Conservation (phyloP, 2,329 filamentous ascomycete genomes). For the Sporothrix phasma region DNA sequence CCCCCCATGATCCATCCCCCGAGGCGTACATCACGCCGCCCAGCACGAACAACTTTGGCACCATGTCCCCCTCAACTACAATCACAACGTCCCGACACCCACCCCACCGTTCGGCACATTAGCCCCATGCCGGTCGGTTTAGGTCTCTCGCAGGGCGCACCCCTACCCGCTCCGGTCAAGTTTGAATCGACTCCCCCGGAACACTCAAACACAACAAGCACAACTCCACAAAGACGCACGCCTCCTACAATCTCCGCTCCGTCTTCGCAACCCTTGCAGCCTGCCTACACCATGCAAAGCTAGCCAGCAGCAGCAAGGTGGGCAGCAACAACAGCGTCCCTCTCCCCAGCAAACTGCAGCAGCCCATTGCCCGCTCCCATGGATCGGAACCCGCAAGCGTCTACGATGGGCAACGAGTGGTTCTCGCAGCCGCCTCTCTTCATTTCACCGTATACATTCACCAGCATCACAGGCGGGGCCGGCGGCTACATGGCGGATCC, state of each 20-base stretch:
- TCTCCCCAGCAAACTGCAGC: not conserved
- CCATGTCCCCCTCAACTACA: conserved; percentile 30
- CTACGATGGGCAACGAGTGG: conserved; percentile 38
- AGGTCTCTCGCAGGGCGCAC: not conserved
- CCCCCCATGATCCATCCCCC: conserved; percentile 31
- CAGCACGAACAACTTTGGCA: conserved; percentile 23
- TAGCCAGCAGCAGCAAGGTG: conserved; percentile 32
- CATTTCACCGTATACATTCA: conserved; percentile 42
- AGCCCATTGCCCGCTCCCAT: conserved; percentile 22
- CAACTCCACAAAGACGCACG: conserved; percentile 19
- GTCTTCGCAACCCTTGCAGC: not conserved
- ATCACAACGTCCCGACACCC: conserved; percentile 23
- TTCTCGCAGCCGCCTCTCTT: conserved; percentile 43
- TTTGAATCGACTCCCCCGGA: conserved; percentile 18
- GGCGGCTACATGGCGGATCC: conserved; percentile 19
- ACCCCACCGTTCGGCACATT: conserved; percentile 27
- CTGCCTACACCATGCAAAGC: conserved; percentile 30
- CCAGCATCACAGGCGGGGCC: conserved; percentile 26
- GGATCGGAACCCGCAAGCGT: conserved; percentile 29
- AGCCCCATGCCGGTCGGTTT: conserved; percentile 22
- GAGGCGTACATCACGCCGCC: conserved; percentile 31
- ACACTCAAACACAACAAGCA: conserved; percentile 20
- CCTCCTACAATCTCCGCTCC: conserved; percentile 7
- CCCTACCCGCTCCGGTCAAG: conserved; percentile 15
- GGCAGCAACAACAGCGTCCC: not conserved